Conservation (phyloP, 1,284 basidiomycete genomes). For the Ceratobasidium sp. region DNA sequence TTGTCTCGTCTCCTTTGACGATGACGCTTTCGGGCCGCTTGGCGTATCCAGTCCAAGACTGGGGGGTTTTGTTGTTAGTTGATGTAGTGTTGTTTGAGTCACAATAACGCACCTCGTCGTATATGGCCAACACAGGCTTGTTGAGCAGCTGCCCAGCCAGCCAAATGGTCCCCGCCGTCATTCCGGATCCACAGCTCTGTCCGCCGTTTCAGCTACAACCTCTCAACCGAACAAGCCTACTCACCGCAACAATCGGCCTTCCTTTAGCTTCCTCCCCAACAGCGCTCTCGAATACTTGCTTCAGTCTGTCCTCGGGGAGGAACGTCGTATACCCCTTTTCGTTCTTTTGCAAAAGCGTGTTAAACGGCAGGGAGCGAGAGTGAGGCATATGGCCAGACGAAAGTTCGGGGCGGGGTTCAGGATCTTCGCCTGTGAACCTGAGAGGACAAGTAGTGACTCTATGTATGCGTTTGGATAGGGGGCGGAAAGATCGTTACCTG, state of each 20-base stretch:
- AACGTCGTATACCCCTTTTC: conserved; percentile 73
- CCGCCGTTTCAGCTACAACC: conserved; percentile 66
- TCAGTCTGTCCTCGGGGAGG: conserved; percentile 70
- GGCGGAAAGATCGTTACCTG: conserved; percentile 66
- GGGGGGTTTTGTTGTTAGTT: conserved; percentile 34
- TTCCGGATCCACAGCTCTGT: conserved; percentile 91
- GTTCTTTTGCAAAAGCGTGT: conserved; percentile 75
- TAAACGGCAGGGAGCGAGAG: conserved; percentile 89
- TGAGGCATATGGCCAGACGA: conserved; percentile 94
- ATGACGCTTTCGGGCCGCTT: conserved; percentile 74
- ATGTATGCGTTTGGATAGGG: not conserved
- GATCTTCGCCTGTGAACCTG: conserved; percentile 84
- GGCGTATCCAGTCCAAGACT: conserved; percentile 91
- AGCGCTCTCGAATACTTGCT: conserved; percentile 70
- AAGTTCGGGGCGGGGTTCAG: conserved; percentile 91
- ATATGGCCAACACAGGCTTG: conserved; percentile 56
- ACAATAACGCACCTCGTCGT: conserved; percentile 58
- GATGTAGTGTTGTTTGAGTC: conserved; percentile 36
- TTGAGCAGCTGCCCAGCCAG: conserved; percentile 64
- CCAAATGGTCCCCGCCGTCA: conserved; percentile 97
- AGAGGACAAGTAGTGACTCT: not conserved
- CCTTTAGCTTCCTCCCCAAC: conserved; percentile 63
- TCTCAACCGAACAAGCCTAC: conserved; percentile 49
- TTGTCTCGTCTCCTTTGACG: conserved; percentile 59
- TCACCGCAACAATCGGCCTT: conserved; percentile 31